These are phyloP conservation scores for Suillus weaverae DNA, from an alignment of 768 basidiomycete genomes.

Conservation along the genomic window DNA sequence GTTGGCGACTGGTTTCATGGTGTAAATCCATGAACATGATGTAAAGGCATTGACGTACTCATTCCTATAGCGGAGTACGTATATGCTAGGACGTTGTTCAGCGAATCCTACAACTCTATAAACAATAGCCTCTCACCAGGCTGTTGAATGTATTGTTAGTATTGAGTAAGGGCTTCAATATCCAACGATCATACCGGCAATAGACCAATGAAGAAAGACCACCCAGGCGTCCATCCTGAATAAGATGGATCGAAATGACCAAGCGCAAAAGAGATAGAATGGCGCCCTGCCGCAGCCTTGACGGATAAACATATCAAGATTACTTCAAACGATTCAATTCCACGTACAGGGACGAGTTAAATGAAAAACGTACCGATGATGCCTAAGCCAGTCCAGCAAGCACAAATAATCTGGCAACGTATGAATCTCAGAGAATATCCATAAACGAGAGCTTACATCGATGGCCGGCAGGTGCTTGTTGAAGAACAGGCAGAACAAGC, in stretches of 20 bases:
- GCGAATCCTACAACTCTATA: conserved; percentile 14
- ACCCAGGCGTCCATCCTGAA: conserved; percentile 67
- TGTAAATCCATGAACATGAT: conserved; percentile 4
- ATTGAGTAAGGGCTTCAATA: background rate
- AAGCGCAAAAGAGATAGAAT: conserved; percentile 55
- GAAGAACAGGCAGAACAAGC: conserved; percentile 54
- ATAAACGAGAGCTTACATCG: conserved; percentile 38
- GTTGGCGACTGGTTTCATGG: conserved; percentile 45
- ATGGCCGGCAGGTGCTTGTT: conserved; percentile 50
- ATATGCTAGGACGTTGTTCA: conserved; percentile 40
- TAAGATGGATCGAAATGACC: conserved; percentile 57
- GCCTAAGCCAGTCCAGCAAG: conserved; percentile 64
- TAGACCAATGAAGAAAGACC: conserved; percentile 68
- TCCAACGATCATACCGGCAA: conserved; percentile 42
- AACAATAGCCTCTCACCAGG: conserved; percentile 26
- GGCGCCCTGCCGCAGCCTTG: conserved; percentile 58
- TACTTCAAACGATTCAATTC: conserved; percentile 36
- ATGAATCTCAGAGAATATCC: conserved; percentile 3
- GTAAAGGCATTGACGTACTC: conserved; percentile 37
- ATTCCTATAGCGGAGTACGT: conserved; percentile 62
- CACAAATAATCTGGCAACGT: conserved; percentile 47
- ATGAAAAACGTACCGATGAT: conserved; percentile 41
- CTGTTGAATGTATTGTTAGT: conserved; percentile 15
- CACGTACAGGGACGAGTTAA: background rate
- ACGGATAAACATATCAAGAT: conserved; percentile 56